phyloP scores from a whole-genome alignment of 495 filamentous ascomycete genomes.

The Pyrenopolyporus hunteri region DNA sequence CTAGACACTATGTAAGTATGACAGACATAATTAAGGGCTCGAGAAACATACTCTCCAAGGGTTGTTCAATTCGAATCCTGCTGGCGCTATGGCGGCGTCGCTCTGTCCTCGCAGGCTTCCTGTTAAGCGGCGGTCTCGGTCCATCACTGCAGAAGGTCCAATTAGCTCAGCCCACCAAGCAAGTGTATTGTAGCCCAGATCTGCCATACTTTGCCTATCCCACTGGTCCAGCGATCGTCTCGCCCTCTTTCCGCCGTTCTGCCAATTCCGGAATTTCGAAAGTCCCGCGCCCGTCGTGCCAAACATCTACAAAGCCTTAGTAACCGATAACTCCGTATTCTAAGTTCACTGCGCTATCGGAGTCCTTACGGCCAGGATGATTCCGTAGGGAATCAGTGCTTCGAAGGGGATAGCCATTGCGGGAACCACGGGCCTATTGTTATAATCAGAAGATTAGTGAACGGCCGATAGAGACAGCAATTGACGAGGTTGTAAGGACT shows the following conservation, averaged over 20 bases:
- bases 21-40: neutral
- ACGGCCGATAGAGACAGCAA: neutral
- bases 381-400: conserved; percentile 89
- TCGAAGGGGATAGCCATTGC: conserved; percentile 96
- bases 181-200: neutral
- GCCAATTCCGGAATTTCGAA: conserved; percentile 72
- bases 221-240: conserved; percentile 87
- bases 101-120: conserved; percentile 84
- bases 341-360: conserved; percentile 32
- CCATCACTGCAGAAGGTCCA: conserved; percentile 76
- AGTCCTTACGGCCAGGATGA: conserved; percentile 78
- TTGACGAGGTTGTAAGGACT: neutral
- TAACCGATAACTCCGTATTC: conserved; percentile 25
- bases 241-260: conserved; percentile 86
- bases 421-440: conserved; percentile 34
- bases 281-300: conserved; percentile 79
- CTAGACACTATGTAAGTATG: conserved; percentile 41
- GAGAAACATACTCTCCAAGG: conserved; percentile 74
- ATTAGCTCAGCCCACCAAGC: conserved; percentile 42
- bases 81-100: conserved; percentile 76
- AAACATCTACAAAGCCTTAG: conserved; percentile 75
- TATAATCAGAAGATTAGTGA: conserved; percentile 12
- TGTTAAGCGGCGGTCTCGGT: conserved; percentile 88
- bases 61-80: conserved; percentile 92
- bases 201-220: conserved; percentile 84